Evolutionary conservation across 23 red algal genomes (phyloP).

Genomic region (Chondrus crispus): DNA sequence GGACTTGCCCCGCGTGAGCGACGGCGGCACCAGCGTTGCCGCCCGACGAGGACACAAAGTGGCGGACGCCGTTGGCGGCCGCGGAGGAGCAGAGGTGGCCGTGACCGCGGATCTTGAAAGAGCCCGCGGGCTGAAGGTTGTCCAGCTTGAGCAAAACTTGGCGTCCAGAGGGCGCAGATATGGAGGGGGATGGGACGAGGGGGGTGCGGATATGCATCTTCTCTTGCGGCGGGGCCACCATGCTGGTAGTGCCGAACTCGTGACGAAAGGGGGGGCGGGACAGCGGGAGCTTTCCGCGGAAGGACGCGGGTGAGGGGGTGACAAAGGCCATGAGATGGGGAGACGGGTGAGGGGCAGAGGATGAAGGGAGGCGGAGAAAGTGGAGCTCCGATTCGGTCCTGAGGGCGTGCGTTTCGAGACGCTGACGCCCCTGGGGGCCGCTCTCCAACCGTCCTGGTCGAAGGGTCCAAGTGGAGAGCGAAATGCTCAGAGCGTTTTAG

Average conservation of each 20-base stretch:
- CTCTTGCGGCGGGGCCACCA: background rate
- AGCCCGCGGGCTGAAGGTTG: conserved; percentile 69
- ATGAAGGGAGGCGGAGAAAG: too few species aligned
- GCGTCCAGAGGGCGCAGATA: conserved; percentile 6
- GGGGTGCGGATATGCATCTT: conserved; percentile 63
- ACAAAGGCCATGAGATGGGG: background rate
- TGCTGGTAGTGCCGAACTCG: background rate
- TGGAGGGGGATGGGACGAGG: conserved; percentile 34
- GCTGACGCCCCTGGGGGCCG: too few species aligned
- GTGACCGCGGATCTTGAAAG: conserved; percentile 89
- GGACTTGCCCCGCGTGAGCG: conserved; percentile 42
- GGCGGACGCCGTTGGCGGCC: background rate
- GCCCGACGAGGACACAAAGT: conserved; percentile 80
- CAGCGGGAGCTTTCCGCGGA: too few species aligned
- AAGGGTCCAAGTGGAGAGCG: too few species aligned
- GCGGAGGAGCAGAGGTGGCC: conserved; percentile 49
- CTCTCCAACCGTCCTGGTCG: too few species aligned
- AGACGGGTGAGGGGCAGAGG: background rate
- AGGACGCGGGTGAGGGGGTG: background rate
- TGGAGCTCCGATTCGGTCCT: too few species aligned
- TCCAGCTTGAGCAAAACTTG: conserved; percentile 80
- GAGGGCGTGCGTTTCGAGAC: too few species aligned
- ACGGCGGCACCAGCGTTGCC: conserved; percentile 87
- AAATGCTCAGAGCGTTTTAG: too few species aligned
- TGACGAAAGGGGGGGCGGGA: background rate